These are phyloP conservation scores for Epichloe amarillans DNA, from an alignment of 2,329 filamentous ascomycete genomes.

Conservation along the genomic window DNA sequence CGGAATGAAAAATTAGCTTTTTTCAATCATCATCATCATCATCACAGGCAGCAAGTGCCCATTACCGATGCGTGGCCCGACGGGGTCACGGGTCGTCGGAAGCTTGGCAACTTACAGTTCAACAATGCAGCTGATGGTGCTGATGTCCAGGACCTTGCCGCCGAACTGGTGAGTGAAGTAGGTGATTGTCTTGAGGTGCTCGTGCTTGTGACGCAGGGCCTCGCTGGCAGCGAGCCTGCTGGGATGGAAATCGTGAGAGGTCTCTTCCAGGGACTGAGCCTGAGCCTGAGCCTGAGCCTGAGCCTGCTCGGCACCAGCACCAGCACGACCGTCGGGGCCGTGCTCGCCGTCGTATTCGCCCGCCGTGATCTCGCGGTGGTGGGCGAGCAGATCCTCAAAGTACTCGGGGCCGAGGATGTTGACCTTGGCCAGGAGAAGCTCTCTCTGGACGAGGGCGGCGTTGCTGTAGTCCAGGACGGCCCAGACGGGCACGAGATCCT, in stretches of 20 bases:
- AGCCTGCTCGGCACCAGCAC: conserved; percentile 20
- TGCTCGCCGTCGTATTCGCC: conserved; percentile 33
- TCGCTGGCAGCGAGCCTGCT: conserved; percentile 74
- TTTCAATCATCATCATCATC: neutral
- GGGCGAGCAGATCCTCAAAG: conserved; percentile 90
- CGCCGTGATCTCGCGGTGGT: conserved; percentile 77
- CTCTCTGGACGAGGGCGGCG: conserved; percentile 85
- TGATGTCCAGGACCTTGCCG: conserved; percentile 94
- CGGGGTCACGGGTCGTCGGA: no score
- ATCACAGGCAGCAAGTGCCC: no score
- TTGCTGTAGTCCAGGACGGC: conserved; percentile 93
- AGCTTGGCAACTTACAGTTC: conserved; percentile 61
- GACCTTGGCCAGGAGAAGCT: conserved; percentile 89
- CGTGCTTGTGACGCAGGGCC: conserved; percentile 89
- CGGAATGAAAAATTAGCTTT: neutral
- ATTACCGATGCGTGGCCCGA: no score
- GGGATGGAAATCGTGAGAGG: conserved; percentile 69
- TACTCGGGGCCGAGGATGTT: conserved; percentile 95
- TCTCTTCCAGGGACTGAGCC: conserved; percentile 31
- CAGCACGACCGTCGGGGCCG: conserved; percentile 20
- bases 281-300: no score
- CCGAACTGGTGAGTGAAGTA: conserved; percentile 96
- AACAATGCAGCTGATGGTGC: conserved; percentile 96
- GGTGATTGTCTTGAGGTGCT: conserved; percentile 92
- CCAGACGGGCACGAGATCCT: conserved; percentile 96